Base-by-base conservation (phyloP, 169 alveolate genomes). In the Besnoitia besnoiti region DNA sequence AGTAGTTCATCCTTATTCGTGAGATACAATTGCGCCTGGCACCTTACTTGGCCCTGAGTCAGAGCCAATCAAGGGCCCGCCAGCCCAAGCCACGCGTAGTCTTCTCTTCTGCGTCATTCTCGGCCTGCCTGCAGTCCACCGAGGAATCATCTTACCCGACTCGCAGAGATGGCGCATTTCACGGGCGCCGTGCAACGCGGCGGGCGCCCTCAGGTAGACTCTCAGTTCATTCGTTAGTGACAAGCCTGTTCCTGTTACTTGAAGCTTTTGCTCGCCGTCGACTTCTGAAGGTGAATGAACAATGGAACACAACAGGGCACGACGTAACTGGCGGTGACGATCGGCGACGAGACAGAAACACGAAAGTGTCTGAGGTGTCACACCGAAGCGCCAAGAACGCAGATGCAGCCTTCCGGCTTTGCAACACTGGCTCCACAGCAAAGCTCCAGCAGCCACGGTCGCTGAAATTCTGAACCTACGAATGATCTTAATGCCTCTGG, bases 401-500 rank as follows among this genome's bases (percentile, higher is more conserved):
- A 37, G 24, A 0, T 3, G 85, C 44, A 35, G 88, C 44, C 14
- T n/a, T n/a, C 12, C 67, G 33, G 42, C 40, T 19, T 27, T n/a
- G 30, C 1, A 55, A 7, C 82, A 42, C 39, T 27, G 39, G 24
- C 42, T 19, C n/a, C 12, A 16, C 62, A 12, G 21, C n/a, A 12
- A 16, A 67, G 1, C 80, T 12, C 80, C 21, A 55, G 19, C 14
- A 33, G 90, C 42, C 21, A 24, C 62, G 90, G 10, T 8, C 50
- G 51, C 39, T 39, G 21, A 16, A 51, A 51, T 51, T 51, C 62
- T 42, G 50, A 14, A 51, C 93, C 33, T 50, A 89, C 93, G 79
- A 61, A 90, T 62, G 14, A 90, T 76, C 85, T 82, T 85, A 37
- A 90, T 21, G 42, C 33, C 85, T 21, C 85, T 85, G 33, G 84